phyloP scores from a whole-genome alignment of 225 moss, liverwort and hornwort species.

The Asterella californica region DNA sequence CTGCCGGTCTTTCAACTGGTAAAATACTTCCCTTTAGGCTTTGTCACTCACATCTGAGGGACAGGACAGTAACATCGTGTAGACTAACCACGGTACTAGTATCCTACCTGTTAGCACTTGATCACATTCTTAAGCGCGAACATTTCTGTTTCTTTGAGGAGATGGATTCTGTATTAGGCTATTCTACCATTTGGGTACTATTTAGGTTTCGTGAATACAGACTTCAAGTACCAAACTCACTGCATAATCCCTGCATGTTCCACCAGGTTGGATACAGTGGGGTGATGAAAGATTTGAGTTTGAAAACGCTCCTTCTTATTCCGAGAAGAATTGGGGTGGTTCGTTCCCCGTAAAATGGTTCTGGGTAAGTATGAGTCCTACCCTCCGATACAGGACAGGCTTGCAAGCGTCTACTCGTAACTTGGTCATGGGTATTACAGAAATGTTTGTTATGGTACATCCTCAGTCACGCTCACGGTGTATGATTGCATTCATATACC shows the following conservation, averaged over 20 bases:
- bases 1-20: slow-evolving; percentile 93
- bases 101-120: background rate
- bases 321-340: slow-evolving; percentile 99
- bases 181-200: background rate
- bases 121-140: background rate
- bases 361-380: slow-evolving; percentile 54
- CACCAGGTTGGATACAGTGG: slow-evolving; percentile 97
- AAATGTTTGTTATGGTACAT: background rate
- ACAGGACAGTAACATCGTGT: too few relatives aligned
- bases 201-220: background rate
- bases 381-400: background rate
- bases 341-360: slow-evolving; percentile 94
- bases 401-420: background rate
- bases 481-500: background rate
- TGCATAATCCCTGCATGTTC: background rate
- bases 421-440: background rate
- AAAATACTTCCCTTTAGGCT: background rate
- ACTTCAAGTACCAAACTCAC: background rate
- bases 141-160: background rate
- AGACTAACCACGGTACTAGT: too few relatives aligned
- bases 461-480: background rate
- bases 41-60: too few relatives aligned
- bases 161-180: background rate
- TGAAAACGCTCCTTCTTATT: slow-evolving; percentile 88
- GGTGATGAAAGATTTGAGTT: slow-evolving; percentile 82